Evolutionary conservation across 306 rosid species (phyloP).

Genomic region (Ammopiptanthus mongolicus): DNA sequence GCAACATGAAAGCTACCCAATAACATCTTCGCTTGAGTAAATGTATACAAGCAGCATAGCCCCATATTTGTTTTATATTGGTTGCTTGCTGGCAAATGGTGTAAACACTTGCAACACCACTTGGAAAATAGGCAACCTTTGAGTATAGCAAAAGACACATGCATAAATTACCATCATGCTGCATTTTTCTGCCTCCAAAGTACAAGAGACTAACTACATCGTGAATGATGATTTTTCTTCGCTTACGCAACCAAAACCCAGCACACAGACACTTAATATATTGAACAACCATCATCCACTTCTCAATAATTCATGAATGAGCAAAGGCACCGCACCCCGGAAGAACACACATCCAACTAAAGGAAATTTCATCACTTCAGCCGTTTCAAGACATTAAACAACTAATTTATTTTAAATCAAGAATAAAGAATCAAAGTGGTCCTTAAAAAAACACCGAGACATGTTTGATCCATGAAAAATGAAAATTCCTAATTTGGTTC

Average conservation of each 20-base stretch:
- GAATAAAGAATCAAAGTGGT: too few species aligned
- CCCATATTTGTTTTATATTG: slow-evolving; percentile 27
- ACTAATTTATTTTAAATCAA: not conserved
- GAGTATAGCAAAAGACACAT: slow-evolving; percentile 6
- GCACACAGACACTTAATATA: not conserved
- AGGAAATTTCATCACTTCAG: not conserved
- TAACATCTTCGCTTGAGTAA: slow-evolving; percentile 12
- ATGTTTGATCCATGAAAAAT: too few species aligned
- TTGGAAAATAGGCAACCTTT: slow-evolving; percentile 57
- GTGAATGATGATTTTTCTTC: not conserved
- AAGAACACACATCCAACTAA: not conserved
- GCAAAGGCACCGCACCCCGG: not conserved
- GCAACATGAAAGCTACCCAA: slow-evolving; percentile 32
- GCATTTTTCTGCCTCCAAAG: not conserved
- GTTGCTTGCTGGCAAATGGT: slow-evolving; percentile 70
- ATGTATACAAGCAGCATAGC: slow-evolving; percentile 17
- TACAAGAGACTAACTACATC: not conserved
- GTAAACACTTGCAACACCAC: slow-evolving; percentile 39
- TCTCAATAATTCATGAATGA: not conserved
- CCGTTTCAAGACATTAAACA: not conserved
- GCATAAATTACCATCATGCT: slow-evolving; percentile 12
- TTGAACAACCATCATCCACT: slow-evolving; percentile 5
- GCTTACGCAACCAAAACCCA: not conserved
- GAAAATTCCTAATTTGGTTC: too few species aligned
- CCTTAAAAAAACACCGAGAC: too few species aligned